Base-by-base conservation (phyloP, 2,329 filamentous ascomycete species). In the Penicillium sp. region DNA sequence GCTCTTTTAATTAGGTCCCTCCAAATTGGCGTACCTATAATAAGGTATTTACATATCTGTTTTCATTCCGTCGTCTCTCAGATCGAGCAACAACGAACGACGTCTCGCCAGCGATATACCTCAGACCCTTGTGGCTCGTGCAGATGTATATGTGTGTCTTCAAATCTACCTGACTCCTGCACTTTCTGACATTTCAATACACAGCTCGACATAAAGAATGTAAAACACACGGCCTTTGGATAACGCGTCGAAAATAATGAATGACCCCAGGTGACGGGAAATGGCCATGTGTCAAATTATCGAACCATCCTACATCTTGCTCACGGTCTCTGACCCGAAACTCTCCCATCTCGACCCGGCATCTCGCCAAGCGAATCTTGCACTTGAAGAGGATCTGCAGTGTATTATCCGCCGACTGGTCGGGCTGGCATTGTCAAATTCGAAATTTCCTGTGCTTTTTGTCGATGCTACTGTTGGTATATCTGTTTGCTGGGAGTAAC, bases 181-280 rank as follows among this genome's bases (percentile, higher is more conserved):
- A 16, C 27, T n/a, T 4, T 27, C 44, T 47, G 44, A 47, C 22
- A n/a, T 11, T 9, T 19, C 9, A 18, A n/a, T 18, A 5, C 14
- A 27, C 41, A 58, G 56, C 36, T 33, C 56, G 56, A 18, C 56
- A 54, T 22, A 44, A 44, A 54, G 54, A 58, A 58, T 58, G 56
- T 39, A 54, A 49, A 16, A 18, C n/a, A 37, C 19, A 7, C 13
- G 18, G 44, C 19, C 40, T 24, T 9, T 14, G 6, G 24, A 49
- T 49, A 18, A 18, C 27, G 18, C 13, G 27, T n/a, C 19, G 13
- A 24, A 6, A 6, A 19, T 50, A 9, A 54, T 43, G 33, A 18
- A n/a, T 27, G 13, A n/a, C 6, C 3, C 19, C 19, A 58, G 56
- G 56, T 51, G 56, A 55, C 50, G 51, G 51, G 6, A 46, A 58